A percentile compares a stretch with the other conserved stretches of the same genome.
phyloP scores from a whole-genome alignment of 179 eudicot genomes.

The Pouteria campechiana region DNA sequence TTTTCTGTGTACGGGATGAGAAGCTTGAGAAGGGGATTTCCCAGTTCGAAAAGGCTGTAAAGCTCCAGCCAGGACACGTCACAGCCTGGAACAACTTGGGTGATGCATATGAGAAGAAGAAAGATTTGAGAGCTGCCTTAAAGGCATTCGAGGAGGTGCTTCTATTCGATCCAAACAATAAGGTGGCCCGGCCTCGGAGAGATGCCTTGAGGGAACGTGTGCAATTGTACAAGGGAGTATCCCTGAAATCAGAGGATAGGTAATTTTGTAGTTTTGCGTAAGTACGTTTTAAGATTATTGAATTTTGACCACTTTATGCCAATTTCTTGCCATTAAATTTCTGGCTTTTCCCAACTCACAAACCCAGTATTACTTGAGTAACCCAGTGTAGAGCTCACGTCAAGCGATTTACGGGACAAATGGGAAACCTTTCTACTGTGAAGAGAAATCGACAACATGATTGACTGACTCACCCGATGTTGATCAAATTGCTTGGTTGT shows the following conservation, averaged over 20 bases:
- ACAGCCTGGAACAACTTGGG: conserved; percentile 98
- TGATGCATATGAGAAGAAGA: conserved; percentile 86
- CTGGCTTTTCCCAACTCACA: too few species aligned
- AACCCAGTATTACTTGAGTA: too few species aligned
- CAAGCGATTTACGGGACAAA: too few species aligned
- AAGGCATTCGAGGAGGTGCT: conserved; percentile 90
- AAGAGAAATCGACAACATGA: too few species aligned
- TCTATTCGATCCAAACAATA: conserved; percentile 96
- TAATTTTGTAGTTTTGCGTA: too few species aligned
- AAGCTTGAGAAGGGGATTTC: conserved; percentile 80
- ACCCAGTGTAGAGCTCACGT: too few species aligned
- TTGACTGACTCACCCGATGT: too few species aligned
- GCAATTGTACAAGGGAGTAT: conserved; percentile 73
- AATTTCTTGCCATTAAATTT: too few species aligned
- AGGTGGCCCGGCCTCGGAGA: conserved; percentile 72
- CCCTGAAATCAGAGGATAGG: conserved; percentile 53
- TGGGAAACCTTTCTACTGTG: too few species aligned
- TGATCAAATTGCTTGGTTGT: too few species aligned
- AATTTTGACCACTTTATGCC: too few species aligned
- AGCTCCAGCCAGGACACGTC: conserved; percentile 90
- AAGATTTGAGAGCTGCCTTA: conserved; percentile 68
- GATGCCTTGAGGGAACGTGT: conserved; percentile 61
- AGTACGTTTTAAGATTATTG: too few species aligned
- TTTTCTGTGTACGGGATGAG: conserved; percentile 68
- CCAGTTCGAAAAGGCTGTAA: conserved; percentile 79